Evolutionary conservation across 805 yeast species (phyloP), one percentile per base, ranked within the genome.

Genomic region (Candida nemodendra): DNA sequence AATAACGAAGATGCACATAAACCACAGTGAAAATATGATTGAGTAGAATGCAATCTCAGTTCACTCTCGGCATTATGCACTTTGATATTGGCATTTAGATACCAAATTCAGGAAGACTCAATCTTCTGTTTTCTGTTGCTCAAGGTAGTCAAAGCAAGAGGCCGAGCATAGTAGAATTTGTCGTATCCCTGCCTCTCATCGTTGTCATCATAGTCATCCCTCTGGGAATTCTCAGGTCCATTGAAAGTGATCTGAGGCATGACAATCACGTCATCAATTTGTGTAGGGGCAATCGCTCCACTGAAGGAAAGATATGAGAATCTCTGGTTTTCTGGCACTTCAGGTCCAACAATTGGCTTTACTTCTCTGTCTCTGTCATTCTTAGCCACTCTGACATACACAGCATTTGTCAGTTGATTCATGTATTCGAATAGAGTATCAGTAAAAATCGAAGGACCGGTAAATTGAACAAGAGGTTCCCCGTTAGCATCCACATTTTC

Each of bases 361-460:
- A 39, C 19, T 15, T 39, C 45, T 30, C 42, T 44, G 38, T 57
- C 62, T 39, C 57, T 54, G 23, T 57, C 61, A 19, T 55, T 53
- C 33, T 58, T 56, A 12, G 62, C 62, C 32, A 58, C 59, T 38
- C 59, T 46, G 28, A 56, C 50, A 32, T 45, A 57, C 21, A 57
- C 38, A 4, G 62, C 60, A 34, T 54, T 49, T 6, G 44, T 31
- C 33, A 58, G 34, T 11, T 44, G 41, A 35, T 59, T 59, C 36
- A 60, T 37, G 43, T 59, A 61, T 39, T 57, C 64, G 36, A 61
- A 59, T 22, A 60, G 44, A 1, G 62, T 54, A 45, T 61, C 66
- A 5, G 66, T 58, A 39, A 60, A 56, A 27, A 61, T 59, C n/a
- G 62, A 54, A n/a, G 59, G 50, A 12, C 65, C 61, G 2, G 64